These are phyloP conservation scores for Platanus orientalis DNA, from an alignment of 164 flowering plant species.

Conservation along the genomic window DNA sequence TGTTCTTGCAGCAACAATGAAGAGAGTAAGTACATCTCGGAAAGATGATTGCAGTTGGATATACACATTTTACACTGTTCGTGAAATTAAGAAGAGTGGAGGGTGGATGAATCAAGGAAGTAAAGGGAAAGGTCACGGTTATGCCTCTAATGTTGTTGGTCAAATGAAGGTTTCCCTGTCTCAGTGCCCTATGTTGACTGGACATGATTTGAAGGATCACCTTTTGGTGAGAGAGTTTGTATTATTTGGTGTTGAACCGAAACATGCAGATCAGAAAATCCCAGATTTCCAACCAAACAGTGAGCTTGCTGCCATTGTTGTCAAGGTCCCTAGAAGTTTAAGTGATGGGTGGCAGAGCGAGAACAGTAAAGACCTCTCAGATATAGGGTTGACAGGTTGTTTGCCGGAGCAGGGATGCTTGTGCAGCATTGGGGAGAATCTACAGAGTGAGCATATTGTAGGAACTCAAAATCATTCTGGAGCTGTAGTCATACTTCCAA, in stretches of 20 bases:
- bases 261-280: constrained; percentile 28
- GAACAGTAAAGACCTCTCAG: constrained; percentile 5
- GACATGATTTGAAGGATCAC: constrained; percentile 18
- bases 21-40: constrained; percentile 23
- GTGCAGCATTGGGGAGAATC: constrained; percentile 14
- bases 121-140: constrained; percentile 42
- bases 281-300: constrained; percentile 26
- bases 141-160: constrained; percentile 52
- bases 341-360: constrained; percentile 4
- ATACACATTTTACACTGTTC: constrained; percentile 55
- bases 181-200: constrained; percentile 7
- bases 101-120: constrained; percentile 64
- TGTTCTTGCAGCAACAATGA: constrained; percentile 56
- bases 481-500: constrained; percentile 62
- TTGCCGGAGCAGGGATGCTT: constrained; percentile 13
- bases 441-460: not conserved
- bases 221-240: constrained; percentile 42
- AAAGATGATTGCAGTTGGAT: constrained; percentile 38
- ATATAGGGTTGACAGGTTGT: constrained; percentile 11
- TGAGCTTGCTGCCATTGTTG: constrained; percentile 79
- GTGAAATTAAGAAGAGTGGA: constrained; percentile 53
- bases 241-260: constrained; percentile 39
- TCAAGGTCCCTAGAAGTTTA: constrained; percentile 28
- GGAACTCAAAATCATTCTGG: constrained; percentile 11
- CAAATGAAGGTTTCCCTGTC: constrained; percentile 54